Base-by-base conservation (phyloP, 371 early-diverging fungal genomes). In the Basidiobolus meristosporus region DNA sequence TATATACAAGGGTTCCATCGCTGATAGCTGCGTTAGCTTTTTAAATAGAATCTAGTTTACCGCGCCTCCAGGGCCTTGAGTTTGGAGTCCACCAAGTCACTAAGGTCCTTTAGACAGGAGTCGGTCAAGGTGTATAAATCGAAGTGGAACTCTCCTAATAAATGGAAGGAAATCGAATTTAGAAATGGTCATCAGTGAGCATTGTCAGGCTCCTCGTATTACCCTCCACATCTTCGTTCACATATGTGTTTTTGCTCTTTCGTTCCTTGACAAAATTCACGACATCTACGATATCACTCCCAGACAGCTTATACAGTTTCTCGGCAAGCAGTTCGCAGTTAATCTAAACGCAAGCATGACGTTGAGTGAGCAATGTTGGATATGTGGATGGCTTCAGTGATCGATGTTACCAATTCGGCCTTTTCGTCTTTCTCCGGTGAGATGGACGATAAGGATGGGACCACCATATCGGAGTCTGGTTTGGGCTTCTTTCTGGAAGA, bases 181-280 rank as follows among this genome's bases (percentile, higher is more conserved):
- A 35, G 10, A 1, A 12, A 16, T 15, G n/a, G 23, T 9, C 2
- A 16, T 16, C 10, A 20, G 16, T 0, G 11, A 34, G 22, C n/a
- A 17, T 10, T 7, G n/a, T 7, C n/a, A 20, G 16, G 1, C 20
- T 23, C 12, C 2, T 26, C 3, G 26, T 26, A 26, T 46, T 53
- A 59, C 59, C 59, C 40, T 59, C 56, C 2, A 46, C 53, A 19
- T 56, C 56, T 23, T 59, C 59, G 23, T 51, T 53, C 20, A 59
- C 53, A 45, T 59, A 59, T 53, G 53, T 59, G 3, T 59, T 51
- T 11, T 47, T 16, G 1, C 56, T 53, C 31, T 51, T 50, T 37
- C 55, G 43, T 1, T 47, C 47, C 31, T 55, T 59, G 17, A 59
- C 50, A 29, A 59, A 15, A 12, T 59, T 45, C 15, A 59, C 53